Base-by-base conservation (phyloP, 495 filamentous ascomycete genomes). In the Penicillium dipodomyicola region DNA sequence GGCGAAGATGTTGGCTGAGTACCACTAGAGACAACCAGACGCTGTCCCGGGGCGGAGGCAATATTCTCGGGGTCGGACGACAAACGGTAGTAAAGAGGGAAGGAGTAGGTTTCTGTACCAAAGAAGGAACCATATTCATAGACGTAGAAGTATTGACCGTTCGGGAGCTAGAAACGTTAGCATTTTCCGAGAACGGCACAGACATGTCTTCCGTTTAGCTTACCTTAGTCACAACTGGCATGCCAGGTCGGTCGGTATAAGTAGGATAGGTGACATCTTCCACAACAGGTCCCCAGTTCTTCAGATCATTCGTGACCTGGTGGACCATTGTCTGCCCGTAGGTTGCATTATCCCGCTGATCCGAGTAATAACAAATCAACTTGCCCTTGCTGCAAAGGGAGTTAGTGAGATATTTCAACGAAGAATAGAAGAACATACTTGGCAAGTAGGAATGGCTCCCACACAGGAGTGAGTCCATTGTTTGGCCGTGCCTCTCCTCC, bases 261-360 rank as follows among this genome's bases (percentile, higher is more conserved):
- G 68, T 76, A 12, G 76, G 35, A n/a, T 52, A 41, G 11, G 37
- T 17, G 22, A 87, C 83, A 65, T 89, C 87, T 49, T 87, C 74
- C 22, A 87, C 79, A 8, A 77, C 68, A 9, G 77, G 60, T 9
- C 75, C 78, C 87, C 87, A 90, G 4, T 58, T 78, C 39, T 72
- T 67, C 22, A 86, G 63, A 67, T 89, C 81, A 0, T 67, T 75
- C 5, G 82, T 80, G 11, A 72, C 72, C 60, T 87, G 84, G 61
- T 88, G 84, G 5, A 77, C 77, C 25, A 90, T 69, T 57, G 88
- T 88, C 67, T 90, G 87, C 23, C 85, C 85, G 60, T 90, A 72
- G 1, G 71, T 73, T 17, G 77, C 69, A 64, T 89, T 86, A 5
- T 54, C 67, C 37, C 87, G 76, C 61, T 88, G 86, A 63, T 90